A percentile compares a stretch with the other conserved stretches of the same genome.
phyloP scores from a whole-genome alignment of 176 grass and related monocot genomes.

The Oryza meridionalis region DNA sequence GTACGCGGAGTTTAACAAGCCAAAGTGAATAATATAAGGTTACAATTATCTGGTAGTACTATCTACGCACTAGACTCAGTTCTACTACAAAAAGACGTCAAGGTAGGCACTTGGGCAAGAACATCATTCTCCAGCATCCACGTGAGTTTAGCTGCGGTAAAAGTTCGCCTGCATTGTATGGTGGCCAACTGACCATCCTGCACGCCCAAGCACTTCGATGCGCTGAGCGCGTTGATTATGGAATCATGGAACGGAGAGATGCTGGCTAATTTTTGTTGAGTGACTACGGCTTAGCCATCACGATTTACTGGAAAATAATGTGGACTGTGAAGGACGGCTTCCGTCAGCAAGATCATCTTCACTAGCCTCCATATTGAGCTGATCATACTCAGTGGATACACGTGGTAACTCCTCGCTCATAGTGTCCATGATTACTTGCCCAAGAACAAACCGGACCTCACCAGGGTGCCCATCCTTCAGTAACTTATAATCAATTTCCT shows the following conservation, averaged over 20 bases:
- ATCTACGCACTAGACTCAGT: neutral
- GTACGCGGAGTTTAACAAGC: neutral
- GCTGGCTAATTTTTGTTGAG: neutral
- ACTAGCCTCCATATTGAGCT: neutral
- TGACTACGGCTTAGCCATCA: neutral
- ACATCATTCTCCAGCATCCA: neutral
- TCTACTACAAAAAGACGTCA: neutral
- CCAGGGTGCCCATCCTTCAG: conserved; percentile 57
- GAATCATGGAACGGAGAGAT: neutral
- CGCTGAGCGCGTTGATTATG: neutral
- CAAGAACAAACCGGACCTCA: conserved; percentile 75
- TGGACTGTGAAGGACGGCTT: neutral
- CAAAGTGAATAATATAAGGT: neutral
- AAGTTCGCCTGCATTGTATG: neutral
- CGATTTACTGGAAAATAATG: conserved; percentile 13
- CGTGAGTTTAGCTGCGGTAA: neutral
- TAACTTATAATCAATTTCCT: conserved; percentile 62
- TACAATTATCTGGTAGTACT: too few species aligned
- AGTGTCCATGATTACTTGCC: conserved; percentile 81
- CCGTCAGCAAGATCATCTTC: conserved; percentile 3
- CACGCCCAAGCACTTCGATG: neutral
- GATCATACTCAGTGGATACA: conserved; percentile 31
- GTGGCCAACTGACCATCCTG: neutral
- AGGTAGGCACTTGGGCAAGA: neutral
- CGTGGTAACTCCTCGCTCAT: conserved; percentile 22